phyloP scores from a whole-genome alignment of 2,329 filamentous ascomycete species.

The Claviceps paspali region DNA sequence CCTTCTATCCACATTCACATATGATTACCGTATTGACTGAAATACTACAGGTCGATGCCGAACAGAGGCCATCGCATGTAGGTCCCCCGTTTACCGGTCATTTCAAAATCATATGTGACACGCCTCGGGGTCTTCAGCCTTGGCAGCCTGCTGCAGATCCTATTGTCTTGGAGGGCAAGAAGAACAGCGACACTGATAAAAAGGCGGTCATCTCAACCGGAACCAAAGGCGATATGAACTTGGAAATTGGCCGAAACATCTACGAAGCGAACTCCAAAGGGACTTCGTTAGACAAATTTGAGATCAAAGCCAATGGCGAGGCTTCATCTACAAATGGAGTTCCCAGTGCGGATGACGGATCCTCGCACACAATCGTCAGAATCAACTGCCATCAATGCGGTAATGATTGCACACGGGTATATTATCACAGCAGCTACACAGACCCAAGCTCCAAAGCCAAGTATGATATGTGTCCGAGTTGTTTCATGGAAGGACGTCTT shows the following conservation, averaged over 20 bases:
- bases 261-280: conserved; percentile 84
- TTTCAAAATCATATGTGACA: conserved; percentile 92
- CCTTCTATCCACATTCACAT: too few species aligned
- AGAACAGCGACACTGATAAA: conserved; percentile 52
- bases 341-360: conserved; percentile 39
- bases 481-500: conserved; percentile 72
- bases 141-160: conserved; percentile 84
- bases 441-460: conserved; percentile 52
- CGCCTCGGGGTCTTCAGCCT: conserved; percentile 81
- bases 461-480: conserved; percentile 83
- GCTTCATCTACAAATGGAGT: conserved; percentile 50
- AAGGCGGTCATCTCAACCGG: conserved; percentile 51
- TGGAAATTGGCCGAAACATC: conserved; percentile 89
- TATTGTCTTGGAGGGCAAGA: conserved; percentile 44
- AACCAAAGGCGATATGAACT: conserved; percentile 67
- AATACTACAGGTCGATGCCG: conserved; percentile 70
- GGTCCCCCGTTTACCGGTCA: conserved; percentile 95
- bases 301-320: conserved; percentile 65
- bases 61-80: conserved; percentile 86
- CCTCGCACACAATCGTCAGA: conserved; percentile 51
- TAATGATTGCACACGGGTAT: conserved; percentile 62
- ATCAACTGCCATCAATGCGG: conserved; percentile 84
- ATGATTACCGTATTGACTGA: not conserved
- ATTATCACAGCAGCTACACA: conserved; percentile 42
- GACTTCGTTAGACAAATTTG: conserved; percentile 51